Evolutionary conservation across 352 stramenopile species (phyloP), one percentile per base, ranked within the genome.

Genomic region (Aphanomyces euteiches): DNA sequence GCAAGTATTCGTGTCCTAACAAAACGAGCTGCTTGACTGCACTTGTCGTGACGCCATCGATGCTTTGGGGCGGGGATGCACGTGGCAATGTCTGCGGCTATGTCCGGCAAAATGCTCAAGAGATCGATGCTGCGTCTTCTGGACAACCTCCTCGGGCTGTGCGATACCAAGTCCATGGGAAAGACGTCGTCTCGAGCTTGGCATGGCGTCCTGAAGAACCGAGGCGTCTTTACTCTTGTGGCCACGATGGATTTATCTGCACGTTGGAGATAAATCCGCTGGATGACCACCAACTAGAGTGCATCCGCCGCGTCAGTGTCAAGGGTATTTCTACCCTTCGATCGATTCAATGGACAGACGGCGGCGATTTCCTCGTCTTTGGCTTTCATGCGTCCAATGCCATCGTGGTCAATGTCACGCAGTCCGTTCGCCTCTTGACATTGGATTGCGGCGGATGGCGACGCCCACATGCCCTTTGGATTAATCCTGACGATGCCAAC

Each of bases 211-310:
- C 63, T 57, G 53, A 79, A 53, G 28, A 28, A 28, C 28, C 28
- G 28, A 28, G 2, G 0, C 48, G 48, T 28, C 47, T 92, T 64
- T 73, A 89, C 58, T 91, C 85, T 8, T 83, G 85, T 36, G 87
- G 88, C 19, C 85, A 95, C 69, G 88, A 96, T 50, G 88, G 88
- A 7, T 90, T 89, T 69, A 89, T 95, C 69, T 90, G 81, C 70
- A 82, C 77, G 12, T 87, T 82, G 69, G 57, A 74, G 2, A 28
- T 87, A 13, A 66, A 83, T 19, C 7, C 45, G 17, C 3, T 66
- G 68, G 38, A 34, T 45, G n/a, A 10, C 15, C 65, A 5, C 39
- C 63, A 59, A 34, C 69, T 87, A 19, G 72, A 61, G 3, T 76
- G 75, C 39, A 58, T 86, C 6, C 78, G 83, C 7, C 86, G 85